Evolutionary conservation across 371 early-diverging fungal genomes (phyloP).

Genomic region (Apophysomyces trapeziformis): DNA sequence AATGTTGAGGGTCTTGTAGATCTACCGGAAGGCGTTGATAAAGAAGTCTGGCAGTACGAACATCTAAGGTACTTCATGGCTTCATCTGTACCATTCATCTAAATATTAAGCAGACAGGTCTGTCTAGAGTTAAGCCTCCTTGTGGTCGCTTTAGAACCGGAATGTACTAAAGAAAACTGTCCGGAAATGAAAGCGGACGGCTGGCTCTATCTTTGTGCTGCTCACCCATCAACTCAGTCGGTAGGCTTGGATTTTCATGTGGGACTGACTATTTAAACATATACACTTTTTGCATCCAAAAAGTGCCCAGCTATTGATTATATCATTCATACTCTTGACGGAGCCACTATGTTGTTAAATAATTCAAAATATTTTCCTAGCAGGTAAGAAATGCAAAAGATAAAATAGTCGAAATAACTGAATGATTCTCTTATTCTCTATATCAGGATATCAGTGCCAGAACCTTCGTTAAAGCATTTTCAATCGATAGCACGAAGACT

Average conservation of each 20-base stretch:
- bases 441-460: slow-evolving; percentile 70
- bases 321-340: slow-evolving; percentile 90
- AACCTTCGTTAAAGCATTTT: slow-evolving; percentile 80
- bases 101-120: slow-evolving; percentile 60
- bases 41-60: slow-evolving; percentile 87
- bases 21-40: slow-evolving; percentile 72
- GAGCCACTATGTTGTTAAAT: slow-evolving; percentile 81
- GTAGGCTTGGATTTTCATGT: slow-evolving; percentile 45
- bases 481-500: slow-evolving; percentile 87
- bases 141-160: slow-evolving; percentile 72
- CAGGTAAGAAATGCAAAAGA: slow-evolving; percentile 43
- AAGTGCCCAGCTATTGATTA: slow-evolving; percentile 95
- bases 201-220: slow-evolving; percentile 92
- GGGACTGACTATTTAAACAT: neutral
- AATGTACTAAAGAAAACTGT: slow-evolving; percentile 83
- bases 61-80: slow-evolving; percentile 75
- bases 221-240: slow-evolving; percentile 81
- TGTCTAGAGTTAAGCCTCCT: slow-evolving; percentile 83
- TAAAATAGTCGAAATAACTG: neutral
- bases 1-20: slow-evolving; percentile 66
- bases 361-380: slow-evolving; percentile 80
- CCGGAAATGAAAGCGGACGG: slow-evolving; percentile 95
- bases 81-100: slow-evolving; percentile 10
- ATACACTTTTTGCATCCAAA: neutral
- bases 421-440: neutral